A percentile compares a stretch with the other conserved stretches of the same genome.
These are phyloP conservation scores for Penicillium lividum DNA, from an alignment of 495 filamentous ascomycete genomes.

Conservation along the genomic window DNA sequence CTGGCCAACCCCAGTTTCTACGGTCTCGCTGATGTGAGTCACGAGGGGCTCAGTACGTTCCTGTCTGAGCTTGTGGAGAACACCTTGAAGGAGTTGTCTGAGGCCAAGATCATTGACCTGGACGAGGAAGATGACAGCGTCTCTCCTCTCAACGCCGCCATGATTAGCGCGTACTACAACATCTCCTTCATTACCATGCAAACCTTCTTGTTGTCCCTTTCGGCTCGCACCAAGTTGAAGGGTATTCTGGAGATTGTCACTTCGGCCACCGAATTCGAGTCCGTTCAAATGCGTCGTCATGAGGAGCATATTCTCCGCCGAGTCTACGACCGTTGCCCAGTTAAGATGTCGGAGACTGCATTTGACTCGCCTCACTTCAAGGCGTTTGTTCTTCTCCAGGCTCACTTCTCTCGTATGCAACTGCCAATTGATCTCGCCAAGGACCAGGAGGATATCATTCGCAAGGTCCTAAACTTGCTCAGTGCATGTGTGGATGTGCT, in stretches of 20 bases:
- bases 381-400: constrained; percentile 92
- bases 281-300: constrained; percentile 90
- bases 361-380: constrained; percentile 98
- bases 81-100: constrained; percentile 85
- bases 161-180: constrained; percentile 99
- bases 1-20: constrained; percentile 97
- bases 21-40: constrained; percentile 81
- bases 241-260: constrained; percentile 96
- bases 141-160: constrained; percentile 87
- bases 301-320: constrained; percentile 86
- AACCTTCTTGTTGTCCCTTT: constrained; percentile 96
- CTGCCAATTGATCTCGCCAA: constrained; percentile 95
- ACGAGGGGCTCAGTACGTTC: constrained; percentile 91
- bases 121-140: constrained; percentile 96
- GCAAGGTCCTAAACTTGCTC: constrained; percentile 82
- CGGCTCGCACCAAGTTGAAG: constrained; percentile 86
- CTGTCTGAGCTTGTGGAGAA: constrained; percentile 94
- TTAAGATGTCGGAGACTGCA: constrained; percentile 83
- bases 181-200: constrained; percentile 99
- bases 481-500: constrained; percentile 94
- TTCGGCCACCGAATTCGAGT: constrained; percentile 94
- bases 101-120: constrained; percentile 93
- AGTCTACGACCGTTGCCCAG: constrained; percentile 90
- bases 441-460: constrained; percentile 87
- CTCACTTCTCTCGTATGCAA: constrained; percentile 96